Evolutionary conservation across 2,329 filamentous ascomycete genomes (phyloP), one percentile per base, ranked within the genome.

Genomic region (Colletotrichum agaves): DNA sequence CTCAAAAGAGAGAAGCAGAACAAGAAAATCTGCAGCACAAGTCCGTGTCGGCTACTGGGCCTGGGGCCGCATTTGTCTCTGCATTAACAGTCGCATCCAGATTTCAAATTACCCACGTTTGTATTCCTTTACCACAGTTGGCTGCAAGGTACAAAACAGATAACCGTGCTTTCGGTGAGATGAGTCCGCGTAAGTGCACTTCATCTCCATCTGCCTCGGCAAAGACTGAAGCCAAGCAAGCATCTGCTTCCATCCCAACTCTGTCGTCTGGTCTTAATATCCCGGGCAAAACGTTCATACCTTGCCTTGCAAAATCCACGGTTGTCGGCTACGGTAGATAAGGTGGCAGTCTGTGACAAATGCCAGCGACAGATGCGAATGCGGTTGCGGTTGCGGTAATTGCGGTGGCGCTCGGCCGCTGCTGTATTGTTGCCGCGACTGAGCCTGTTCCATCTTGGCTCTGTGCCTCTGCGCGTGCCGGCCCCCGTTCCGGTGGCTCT

Each of bases 331-430:
- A 17, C 7, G 33, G 21, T 35, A 39, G 33, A n/a, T 15, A 41
- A 13, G 37, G 33, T 47, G 27, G 39, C 55, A 58, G 23, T 21
- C 55, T 27, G 37, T 57, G 53, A 57, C 53, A 57, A 58, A 58
- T 47, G 55, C n/a, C 27, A 47, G 31, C 41, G 23, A 23, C 39
- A 23, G 55, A 58, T 60, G 55, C 61, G 56, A 61, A 59, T 64
- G 62, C 62, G 62, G 49, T 4, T 37, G 35, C 35, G 35, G 13
- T 12, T 37, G 35, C 35, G 35, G 11, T 37, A 56, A 46, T 50
- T 61, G 62, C 62, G 56, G 49, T 23, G 53, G 39, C 39, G 60
- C 60, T 52, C 56, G 19, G 41, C 56, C 56, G 27, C 23, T 21
- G 27, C 27, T 35, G 17, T 19, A 43, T 33, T 35, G 35, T 44